Base-by-base conservation (phyloP, 116 monocot genomes). In the Phalaenopsis hybrid region DNA sequence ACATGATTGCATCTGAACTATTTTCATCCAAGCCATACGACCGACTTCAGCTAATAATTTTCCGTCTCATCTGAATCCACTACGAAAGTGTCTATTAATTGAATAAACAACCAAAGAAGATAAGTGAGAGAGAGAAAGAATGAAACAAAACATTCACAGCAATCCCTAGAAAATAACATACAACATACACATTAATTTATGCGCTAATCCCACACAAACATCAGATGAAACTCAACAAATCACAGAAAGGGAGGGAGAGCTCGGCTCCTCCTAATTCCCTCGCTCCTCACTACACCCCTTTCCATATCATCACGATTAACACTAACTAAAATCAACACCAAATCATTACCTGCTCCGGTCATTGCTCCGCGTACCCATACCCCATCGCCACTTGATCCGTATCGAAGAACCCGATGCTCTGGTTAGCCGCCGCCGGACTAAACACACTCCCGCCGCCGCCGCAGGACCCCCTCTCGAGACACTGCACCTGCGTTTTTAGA, bases 401-500 rank as follows among this genome's bases (percentile, higher is more conserved):
- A 20, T 50, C 41, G 1, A 13, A 23, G 79, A 57, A 78, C 52
- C 5, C 44, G 0, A 10, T 0, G 15, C 4, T 20, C 17, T 46
- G n/a, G 21, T 13, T 21, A 16, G 55, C 12, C 51, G 57, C 4
- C 50, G 52, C 18, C 79, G 59, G 58, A 16, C 52, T 4, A 2
- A 41, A 43, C 7, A 34, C 9, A 17, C 25, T n/a, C 41, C 25
- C 20, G 17, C 8, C 8, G 1, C 45, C 74, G 4, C 41, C 16
- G 16, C 55, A 46, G 3, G 80, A 61, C 6, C 80, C 80, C 50
- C 80, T 7, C 41, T 84, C 84, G 17, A 84, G 57, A 1, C 80
- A 80, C 80, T 84, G 84, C 74, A 84, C 80, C 80, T 84, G 84
- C 1, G 63, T 80, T 79, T 86, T 86, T 46, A 89, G 86, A 57